A percentile compares a stretch with the other conserved stretches of the same genome.
Conservation (phyloP, 2,329 filamentous ascomycete species). For the Alternaria triticimaculans region DNA sequence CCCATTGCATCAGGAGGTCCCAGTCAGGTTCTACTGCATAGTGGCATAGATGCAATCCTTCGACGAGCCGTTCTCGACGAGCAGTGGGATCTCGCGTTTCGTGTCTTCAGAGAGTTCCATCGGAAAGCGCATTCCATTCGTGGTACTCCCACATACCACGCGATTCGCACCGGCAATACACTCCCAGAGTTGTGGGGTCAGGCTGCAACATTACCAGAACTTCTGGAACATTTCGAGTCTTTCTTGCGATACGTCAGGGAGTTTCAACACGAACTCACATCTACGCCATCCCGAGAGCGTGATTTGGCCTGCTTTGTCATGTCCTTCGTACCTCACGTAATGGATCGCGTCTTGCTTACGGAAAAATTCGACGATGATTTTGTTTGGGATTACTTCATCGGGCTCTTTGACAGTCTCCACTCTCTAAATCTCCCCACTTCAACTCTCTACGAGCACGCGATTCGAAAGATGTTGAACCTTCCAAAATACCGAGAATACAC, state of each 20-base stretch:
- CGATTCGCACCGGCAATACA: constrained; percentile 14
- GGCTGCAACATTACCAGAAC: constrained; percentile 29
- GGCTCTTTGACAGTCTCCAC: constrained; percentile 33
- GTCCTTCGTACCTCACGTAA: constrained; percentile 38
- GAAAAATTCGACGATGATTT: constrained; percentile 30
- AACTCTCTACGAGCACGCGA: constrained; percentile 36
- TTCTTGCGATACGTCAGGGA: constrained; percentile 36
- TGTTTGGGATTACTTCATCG: constrained; percentile 34
- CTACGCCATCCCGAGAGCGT: constrained; percentile 19
- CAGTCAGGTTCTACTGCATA: constrained; percentile 11
- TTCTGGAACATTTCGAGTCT: constrained; percentile 33
- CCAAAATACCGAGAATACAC: constrained; percentile 38
- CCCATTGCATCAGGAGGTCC: not conserved
- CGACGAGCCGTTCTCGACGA: constrained; percentile 37
- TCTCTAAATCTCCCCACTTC: constrained; percentile 23
- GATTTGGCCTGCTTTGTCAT: constrained; percentile 29
- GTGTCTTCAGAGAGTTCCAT: constrained; percentile 32
- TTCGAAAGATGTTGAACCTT: constrained; percentile 32
- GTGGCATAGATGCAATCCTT: constrained; percentile 42
- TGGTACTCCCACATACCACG: not conserved
- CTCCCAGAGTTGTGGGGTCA: constrained; percentile 35
- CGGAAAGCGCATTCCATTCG: constrained; percentile 7
- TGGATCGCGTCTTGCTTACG: constrained; percentile 30
- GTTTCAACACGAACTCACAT: constrained; percentile 29
- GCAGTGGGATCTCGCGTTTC: constrained; percentile 46